Percentiles rank a stretch among this genome's conserved stretches.
Conservation (phyloP, 2,329 filamentous ascomycete genomes). For the Xylaria sp. region DNA sequence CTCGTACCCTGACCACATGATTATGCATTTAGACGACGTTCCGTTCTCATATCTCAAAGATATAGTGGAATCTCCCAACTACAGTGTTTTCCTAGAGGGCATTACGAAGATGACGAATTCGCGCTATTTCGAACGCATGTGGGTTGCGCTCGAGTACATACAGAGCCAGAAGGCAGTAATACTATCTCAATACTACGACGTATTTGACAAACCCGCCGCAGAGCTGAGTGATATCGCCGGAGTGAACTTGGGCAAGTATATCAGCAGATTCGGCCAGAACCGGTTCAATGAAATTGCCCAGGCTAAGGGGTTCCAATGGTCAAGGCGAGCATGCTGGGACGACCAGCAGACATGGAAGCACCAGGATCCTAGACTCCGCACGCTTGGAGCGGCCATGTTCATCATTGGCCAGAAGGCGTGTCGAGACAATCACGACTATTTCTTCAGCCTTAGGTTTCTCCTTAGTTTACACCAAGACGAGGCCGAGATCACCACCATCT, state of each 20-base stretch:
- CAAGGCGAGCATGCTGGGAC: slow-evolving; percentile 30
- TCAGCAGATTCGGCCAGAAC: slow-evolving; percentile 27
- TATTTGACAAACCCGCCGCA: slow-evolving; percentile 20
- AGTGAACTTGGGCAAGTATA: slow-evolving; percentile 20
- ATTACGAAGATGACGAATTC: slow-evolving; percentile 29
- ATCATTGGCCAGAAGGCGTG: slow-evolving; percentile 31
- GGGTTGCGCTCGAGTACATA: slow-evolving; percentile 34
- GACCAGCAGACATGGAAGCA: slow-evolving; percentile 32
- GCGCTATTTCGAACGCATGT: slow-evolving; percentile 31
- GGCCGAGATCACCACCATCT: slow-evolving; percentile 25
- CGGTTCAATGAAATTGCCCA: slow-evolving; percentile 28
- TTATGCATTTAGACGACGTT: slow-evolving; percentile 32
- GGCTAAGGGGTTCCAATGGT: slow-evolving; percentile 30
- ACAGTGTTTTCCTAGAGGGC: slow-evolving; percentile 23
- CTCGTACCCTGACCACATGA: slow-evolving; percentile 27
- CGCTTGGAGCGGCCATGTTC: slow-evolving; percentile 28
- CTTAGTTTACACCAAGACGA: slow-evolving; percentile 24
- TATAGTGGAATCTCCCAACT: slow-evolving; percentile 16
- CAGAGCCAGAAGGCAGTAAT: slow-evolving; percentile 22
- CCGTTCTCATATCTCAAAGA: slow-evolving; percentile 18
- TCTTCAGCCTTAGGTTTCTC: slow-evolving; percentile 30
- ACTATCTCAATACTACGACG: slow-evolving; percentile 25
- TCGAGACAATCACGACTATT: slow-evolving; percentile 31
- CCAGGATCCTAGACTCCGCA: slow-evolving; percentile 21
- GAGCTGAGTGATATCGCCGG: slow-evolving; percentile 18